Conservation (phyloP, 2,329 filamentous ascomycete genomes). For the Penicillium sumatraense region DNA sequence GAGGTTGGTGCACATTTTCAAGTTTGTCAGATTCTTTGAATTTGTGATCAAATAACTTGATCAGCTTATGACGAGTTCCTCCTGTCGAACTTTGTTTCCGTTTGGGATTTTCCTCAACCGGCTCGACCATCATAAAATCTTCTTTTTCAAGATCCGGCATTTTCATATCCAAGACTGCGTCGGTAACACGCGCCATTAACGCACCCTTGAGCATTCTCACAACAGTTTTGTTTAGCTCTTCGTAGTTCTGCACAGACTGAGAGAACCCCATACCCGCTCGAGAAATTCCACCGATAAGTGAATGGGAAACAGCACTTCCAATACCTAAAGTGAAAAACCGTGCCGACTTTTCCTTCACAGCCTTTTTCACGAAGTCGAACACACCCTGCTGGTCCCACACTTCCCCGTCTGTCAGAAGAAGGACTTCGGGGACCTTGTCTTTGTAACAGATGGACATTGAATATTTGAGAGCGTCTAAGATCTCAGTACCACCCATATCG, state of each 20-base stretch:
- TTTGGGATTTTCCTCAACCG: neutral
- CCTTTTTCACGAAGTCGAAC: slow-evolving; percentile 51
- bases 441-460: slow-evolving; percentile 49
- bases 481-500: slow-evolving; percentile 61
- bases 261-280: slow-evolving; percentile 61
- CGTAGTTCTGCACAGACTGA: slow-evolving; percentile 61
- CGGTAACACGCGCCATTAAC: slow-evolving; percentile 40
- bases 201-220: slow-evolving; percentile 71
- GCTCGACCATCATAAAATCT: neutral
- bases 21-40: neutral
- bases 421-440: slow-evolving; percentile 58
- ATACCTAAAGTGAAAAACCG: slow-evolving; percentile 63
- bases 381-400: slow-evolving; percentile 54
- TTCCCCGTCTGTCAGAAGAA: slow-evolving; percentile 63
- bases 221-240: slow-evolving; percentile 67
- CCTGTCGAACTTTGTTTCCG: too few relatives aligned
- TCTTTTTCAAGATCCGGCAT: neutral
- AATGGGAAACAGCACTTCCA: slow-evolving; percentile 55
- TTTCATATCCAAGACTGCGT: slow-evolving; percentile 1
- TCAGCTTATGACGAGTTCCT: neutral
- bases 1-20: neutral
- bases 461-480: slow-evolving; percentile 52
- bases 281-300: slow-evolving; percentile 60
- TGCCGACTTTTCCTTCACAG: slow-evolving; percentile 46
- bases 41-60: neutral